These are phyloP conservation scores for Microbotryum scabiosae DNA, from an alignment of 1,284 basidiomycete genomes.

Conservation along the genomic window DNA sequence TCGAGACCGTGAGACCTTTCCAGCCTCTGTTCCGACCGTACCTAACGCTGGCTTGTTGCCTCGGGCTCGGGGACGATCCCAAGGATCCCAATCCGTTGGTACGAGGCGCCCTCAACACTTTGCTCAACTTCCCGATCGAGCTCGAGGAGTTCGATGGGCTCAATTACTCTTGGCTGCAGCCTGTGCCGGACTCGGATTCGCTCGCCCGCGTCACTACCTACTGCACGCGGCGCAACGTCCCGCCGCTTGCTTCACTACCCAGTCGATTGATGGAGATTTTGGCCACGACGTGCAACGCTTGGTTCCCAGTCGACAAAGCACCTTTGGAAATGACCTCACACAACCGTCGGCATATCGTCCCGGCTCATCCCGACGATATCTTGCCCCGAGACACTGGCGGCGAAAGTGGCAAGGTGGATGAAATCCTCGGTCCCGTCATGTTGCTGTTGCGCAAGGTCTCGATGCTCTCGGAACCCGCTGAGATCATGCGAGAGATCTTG, in stretches of 20 bases:
- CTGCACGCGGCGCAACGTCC: constrained; percentile 4
- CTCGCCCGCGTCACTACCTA: constrained; percentile 2
- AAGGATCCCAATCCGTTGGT: constrained; percentile 18
- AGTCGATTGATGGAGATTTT: constrained; percentile 28
- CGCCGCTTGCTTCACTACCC: constrained; percentile 19
- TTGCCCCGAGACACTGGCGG: constrained; percentile 35
- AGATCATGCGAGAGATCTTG: constrained; percentile 55
- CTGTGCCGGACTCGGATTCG: constrained; percentile 18
- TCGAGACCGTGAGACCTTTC: constrained; percentile 15
- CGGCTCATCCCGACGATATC: constrained; percentile 23
- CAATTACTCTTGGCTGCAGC: constrained; percentile 23
- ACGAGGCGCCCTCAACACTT: constrained; percentile 24
- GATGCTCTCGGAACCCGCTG: constrained; percentile 52
- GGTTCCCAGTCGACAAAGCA: constrained; percentile 23
- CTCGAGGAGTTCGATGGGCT: constrained; percentile 30
- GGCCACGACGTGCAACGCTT: constrained; percentile 12
- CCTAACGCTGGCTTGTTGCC: constrained; percentile 17
- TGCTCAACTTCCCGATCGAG: constrained; percentile 31
- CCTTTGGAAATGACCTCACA: constrained; percentile 9
- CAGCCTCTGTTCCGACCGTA: constrained; percentile 27
- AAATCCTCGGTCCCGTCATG: constrained; percentile 62
- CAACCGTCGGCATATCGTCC: not conserved
- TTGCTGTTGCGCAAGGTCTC: constrained; percentile 63
- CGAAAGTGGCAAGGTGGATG: constrained; percentile 50
- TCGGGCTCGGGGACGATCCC: constrained; percentile 2